These are phyloP conservation scores for Nitzschia sp. DNA, from an alignment of 108 stramenopile genomes.

Conservation along the genomic window DNA sequence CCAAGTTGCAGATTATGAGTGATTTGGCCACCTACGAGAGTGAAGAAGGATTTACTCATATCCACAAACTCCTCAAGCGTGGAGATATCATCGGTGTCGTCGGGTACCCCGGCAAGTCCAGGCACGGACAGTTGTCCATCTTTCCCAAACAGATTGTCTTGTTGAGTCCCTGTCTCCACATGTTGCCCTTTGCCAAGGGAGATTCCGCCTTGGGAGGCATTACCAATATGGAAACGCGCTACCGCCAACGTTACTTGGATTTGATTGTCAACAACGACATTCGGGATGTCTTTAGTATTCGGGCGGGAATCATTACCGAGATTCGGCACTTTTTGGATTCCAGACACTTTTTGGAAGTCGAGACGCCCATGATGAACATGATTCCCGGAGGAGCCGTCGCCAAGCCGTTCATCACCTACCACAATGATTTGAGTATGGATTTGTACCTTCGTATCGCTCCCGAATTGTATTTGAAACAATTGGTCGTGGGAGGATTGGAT, in stretches of 20 bases:
- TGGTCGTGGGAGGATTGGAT: constrained; percentile 97
- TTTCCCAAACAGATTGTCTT: constrained; percentile 85
- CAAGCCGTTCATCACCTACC: constrained; percentile 96
- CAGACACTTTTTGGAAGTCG: constrained; percentile 97
- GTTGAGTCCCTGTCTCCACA: constrained; percentile 97
- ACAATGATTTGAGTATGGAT: constrained; percentile 95
- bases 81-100: constrained; percentile 97
- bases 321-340: constrained; percentile 93
- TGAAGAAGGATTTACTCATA: constrained; percentile 85
- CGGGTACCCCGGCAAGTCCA: constrained; percentile 91
- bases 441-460: constrained; percentile 95
- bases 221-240: constrained; percentile 95
- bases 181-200: constrained; percentile 93
- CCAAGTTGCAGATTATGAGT: constrained; percentile 94
- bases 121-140: constrained; percentile 96
- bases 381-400: constrained; percentile 98
- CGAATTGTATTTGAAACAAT: constrained; percentile 97
- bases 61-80: constrained; percentile 76
- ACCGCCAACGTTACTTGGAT: constrained; percentile 98
- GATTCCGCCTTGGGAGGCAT: constrained; percentile 73
- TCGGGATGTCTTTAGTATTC: constrained; percentile 82
- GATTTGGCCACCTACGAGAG: constrained; percentile 81
- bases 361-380: constrained; percentile 99
- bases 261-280: constrained; percentile 94
- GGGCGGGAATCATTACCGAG: constrained; percentile 89